phyloP scores from a whole-genome alignment of 768 basidiomycete genomes.

The Naematelia encephala region DNA sequence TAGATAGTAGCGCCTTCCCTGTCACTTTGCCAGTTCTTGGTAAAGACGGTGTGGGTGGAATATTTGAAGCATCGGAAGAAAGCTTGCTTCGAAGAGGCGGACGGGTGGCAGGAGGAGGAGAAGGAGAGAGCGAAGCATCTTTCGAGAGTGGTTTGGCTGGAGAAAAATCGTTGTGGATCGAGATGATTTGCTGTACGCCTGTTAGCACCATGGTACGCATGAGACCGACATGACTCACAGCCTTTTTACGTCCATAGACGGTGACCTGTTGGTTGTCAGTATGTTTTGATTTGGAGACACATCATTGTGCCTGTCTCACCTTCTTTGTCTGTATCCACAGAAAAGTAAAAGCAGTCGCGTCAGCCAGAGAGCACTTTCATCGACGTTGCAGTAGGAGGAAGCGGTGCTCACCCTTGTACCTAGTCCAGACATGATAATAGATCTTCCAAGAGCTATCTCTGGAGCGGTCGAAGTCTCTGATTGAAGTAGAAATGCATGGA shows the following conservation, averaged over 20 bases:
- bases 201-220: neutral
- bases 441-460: neutral
- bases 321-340: slow-evolving; percentile 39
- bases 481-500: neutral
- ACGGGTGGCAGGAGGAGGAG: slow-evolving; percentile 12
- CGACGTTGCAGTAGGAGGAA: too few relatives aligned
- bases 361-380: slow-evolving; percentile 2
- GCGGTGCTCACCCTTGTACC: slow-evolving; percentile 24
- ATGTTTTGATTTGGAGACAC: neutral
- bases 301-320: slow-evolving; percentile 15
- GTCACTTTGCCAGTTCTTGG: neutral
- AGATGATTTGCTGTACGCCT: slow-evolving; percentile 36
- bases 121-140: neutral
- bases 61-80: slow-evolving; percentile 2
- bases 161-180: slow-evolving; percentile 33
- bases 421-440: slow-evolving; percentile 23
- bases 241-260: slow-evolving; percentile 40
- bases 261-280: slow-evolving; percentile 32
- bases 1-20: too few relatives aligned
- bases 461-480: neutral
- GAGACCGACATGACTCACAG: slow-evolving; percentile 22
- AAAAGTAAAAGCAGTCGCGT: slow-evolving; percentile 33
- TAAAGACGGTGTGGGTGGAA: neutral
- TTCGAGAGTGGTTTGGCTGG: neutral
- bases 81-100: slow-evolving; percentile 26